phyloP scores from a whole-genome alignment of 352 stramenopile genomes.

The Paralagenidium karlingii region DNA sequence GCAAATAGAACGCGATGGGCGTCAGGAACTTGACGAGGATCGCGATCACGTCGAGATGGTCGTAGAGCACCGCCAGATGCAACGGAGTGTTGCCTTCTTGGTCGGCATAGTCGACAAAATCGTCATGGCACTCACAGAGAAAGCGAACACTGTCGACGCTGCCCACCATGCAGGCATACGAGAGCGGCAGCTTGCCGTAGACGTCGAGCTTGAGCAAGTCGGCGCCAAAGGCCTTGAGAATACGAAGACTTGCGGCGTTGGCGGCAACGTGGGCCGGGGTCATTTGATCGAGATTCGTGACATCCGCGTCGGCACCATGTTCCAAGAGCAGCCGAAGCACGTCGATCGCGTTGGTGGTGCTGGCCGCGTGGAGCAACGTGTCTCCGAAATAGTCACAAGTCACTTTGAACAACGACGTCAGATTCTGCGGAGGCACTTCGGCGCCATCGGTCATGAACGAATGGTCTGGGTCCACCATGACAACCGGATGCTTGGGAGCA shows the following conservation, averaged over 20 bases:
- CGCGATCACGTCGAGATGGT: constrained; percentile 12
- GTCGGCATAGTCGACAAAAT: constrained; percentile 65
- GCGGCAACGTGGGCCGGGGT: constrained; percentile 66
- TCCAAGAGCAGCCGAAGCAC: constrained; percentile 51
- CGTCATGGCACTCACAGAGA: constrained; percentile 28
- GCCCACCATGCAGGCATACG: constrained; percentile 39
- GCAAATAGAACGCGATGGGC: constrained; percentile 30
- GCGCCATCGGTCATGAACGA: no score
- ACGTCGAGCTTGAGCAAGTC: constrained; percentile 38
- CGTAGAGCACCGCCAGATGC: constrained; percentile 39
- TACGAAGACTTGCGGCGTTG: no score
- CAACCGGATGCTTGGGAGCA: no score
- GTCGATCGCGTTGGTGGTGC: constrained; percentile 38
- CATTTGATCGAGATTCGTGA: constrained; percentile 72
- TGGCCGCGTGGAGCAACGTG: constrained; percentile 67
- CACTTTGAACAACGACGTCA: no score
- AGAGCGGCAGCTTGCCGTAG: constrained; percentile 42
- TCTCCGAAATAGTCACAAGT: no score
- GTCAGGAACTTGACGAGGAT: constrained; percentile 24
- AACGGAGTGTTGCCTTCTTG: constrained; percentile 46
- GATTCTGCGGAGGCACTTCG: no score
- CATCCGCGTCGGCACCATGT: constrained; percentile 53
- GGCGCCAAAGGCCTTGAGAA: constrained; percentile 18
- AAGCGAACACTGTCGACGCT: constrained; percentile 36
- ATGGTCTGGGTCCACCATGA: no score